phyloP scores from a whole-genome alignment of 768 basidiomycete genomes.

The Exsudoporus frostii region DNA sequence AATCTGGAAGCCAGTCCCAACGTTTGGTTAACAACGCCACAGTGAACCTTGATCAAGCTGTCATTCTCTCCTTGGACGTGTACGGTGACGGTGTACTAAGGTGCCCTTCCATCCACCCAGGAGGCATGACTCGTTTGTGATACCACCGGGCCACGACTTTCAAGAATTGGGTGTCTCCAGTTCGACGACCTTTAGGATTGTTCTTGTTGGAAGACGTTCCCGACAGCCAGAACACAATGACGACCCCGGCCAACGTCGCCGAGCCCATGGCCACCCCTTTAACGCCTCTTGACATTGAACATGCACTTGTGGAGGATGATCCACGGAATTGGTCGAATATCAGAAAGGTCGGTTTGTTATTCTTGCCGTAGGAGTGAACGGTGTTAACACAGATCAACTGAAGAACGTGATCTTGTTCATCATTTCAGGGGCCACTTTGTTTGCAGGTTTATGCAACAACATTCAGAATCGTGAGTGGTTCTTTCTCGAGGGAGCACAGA shows the following conservation, averaged over 20 bases:
- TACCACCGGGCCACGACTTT: neutral
- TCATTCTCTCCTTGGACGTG: too few species aligned
- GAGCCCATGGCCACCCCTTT: neutral
- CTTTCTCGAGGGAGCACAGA: neutral
- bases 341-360: conserved; percentile 46
- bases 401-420: conserved; percentile 23
- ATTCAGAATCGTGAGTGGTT: conserved; percentile 30
- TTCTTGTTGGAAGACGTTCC: neutral
- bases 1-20: too few species aligned
- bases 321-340: conserved; percentile 57
- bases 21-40: too few species aligned
- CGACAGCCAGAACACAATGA: neutral
- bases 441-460: conserved; percentile 25
- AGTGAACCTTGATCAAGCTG: too few species aligned
- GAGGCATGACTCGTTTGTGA: neutral
- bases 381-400: neutral
- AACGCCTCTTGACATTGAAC: conserved; percentile 35
- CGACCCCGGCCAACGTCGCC: neutral
- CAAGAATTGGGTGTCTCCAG: conserved; percentile 3
- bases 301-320: conserved; percentile 52
- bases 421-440: conserved; percentile 29
- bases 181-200: neutral
- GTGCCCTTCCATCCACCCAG: neutral
- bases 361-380: neutral
- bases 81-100: too few species aligned